Base-by-base conservation (phyloP, 495 filamentous ascomycete genomes). In the Hamigera avellanea region DNA sequence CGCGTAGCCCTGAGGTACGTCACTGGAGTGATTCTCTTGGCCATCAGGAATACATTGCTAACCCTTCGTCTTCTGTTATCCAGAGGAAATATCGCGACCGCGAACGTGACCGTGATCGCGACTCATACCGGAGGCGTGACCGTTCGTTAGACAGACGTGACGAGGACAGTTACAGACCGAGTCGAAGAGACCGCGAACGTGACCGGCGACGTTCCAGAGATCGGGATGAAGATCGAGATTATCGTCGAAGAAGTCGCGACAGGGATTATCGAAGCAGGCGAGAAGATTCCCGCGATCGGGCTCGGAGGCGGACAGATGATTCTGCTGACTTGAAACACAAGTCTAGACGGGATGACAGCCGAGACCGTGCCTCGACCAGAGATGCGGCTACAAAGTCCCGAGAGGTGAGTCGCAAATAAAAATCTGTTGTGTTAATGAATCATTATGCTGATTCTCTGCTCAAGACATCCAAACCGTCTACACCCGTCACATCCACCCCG, bases 221-320 rank as follows among this genome's bases (percentile, higher is more conserved):
- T 36, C 61, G 76, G 52, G 73, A 74, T 39, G 56, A 59, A 28
- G 69, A 73, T 18, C 72, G 72, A 36, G 75, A 80, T 33, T 64
- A 75, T 52, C 73, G 75, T 36, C 68, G 76, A 41, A 66, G 74
- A 40, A 83, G 80, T 49, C 72, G 79, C 50, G 83, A 88, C 27
- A 74, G 78, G 56, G 83, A 86, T 45, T 69, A 78, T 47, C 75
- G 81, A 59, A 59, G 61, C 44, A 83, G 81, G 69, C 80, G 78
- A 76, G 82, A 86, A 67, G 80, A 81, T 45, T 85, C 81, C 56
- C 75, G 78, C 59, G 81, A 86, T 46, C 74, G 75, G 50, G 67
- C 58, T 44, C 75, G 74, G 57, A 70, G 71, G 48, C 78, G 78
- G 53, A 75, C 74, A 57, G 80, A 85, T 58, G 80, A 75, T 64